Evolutionary conservation across 176 grass and related monocot species (phyloP), one percentile per base, ranked within the genome.

Genomic region (Aegilops speltoides): DNA sequence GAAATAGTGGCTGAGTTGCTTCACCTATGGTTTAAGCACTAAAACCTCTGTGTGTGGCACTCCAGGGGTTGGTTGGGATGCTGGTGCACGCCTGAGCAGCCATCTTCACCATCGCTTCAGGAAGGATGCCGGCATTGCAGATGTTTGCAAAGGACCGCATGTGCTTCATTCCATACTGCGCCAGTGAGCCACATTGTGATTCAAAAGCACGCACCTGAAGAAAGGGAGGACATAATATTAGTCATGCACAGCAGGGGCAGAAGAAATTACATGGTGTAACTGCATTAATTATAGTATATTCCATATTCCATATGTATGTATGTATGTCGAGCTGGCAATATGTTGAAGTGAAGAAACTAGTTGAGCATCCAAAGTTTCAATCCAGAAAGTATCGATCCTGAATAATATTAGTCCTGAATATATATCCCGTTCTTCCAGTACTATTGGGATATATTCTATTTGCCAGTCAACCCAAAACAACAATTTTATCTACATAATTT

Each of bases 131-230:
- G 6, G 91, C 91, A 31, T 95, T 94, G 89, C 96, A 98, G 50
- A 98, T 91, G 81, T 98, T 98, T 62, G 93, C 96, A 11, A 98
- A 88, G 57, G 93, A 92, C 10, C 93, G 82, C 93, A 89, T 92
- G 78, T 98, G 93, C 85, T 98, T 98, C 93, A 98, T 98, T 14
- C 96, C 96, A 43, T 98, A 98, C 86, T 98, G 96, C 0, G 96
- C 81, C 78, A 98, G 54, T 0, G 93, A 98, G 8, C 93, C 96
- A 29, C 96, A 98, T 32, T 94, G 87, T 10, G 78, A 67, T 82
- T 98, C 96, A 56, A 98, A 98, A 79, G 84, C 62, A 45, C 91
- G 90, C 69, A 92, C 93, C 96, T 98, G 37, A 26, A 90, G 22
- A 36, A 68, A 79, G 68, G 78, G 82, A 40, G 26, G 84, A 24